Percentiles rank a stretch among this genome's conserved stretches.
Conservation (phyloP, 176 grass and related monocot species). For the Ampelocalamus luodianensis region DNA sequence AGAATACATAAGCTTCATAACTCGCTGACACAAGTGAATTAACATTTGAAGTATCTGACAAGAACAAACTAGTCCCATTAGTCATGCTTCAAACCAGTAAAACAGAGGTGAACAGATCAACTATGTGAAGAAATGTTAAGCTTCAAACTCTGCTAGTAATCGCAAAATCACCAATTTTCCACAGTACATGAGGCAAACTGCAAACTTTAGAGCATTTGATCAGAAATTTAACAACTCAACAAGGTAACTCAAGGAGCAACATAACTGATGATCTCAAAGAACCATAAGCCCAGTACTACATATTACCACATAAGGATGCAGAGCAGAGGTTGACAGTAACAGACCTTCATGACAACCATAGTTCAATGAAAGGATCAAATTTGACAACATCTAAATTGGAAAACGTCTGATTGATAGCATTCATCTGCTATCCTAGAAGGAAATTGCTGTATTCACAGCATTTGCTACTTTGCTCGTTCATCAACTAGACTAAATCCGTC, state of each 20-base stretch:
- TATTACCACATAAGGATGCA: constrained; percentile 16
- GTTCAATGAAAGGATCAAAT: constrained; percentile 15
- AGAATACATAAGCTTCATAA: too few species aligned
- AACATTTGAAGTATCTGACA: too few species aligned
- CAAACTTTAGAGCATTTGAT: not conserved
- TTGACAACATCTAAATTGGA: not conserved
- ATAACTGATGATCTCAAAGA: constrained; percentile 1
- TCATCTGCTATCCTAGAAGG: not conserved
- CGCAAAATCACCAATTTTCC: not conserved
- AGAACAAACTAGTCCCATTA: not conserved
- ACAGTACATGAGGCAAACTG: not conserved
- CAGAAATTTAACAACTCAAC: not conserved
- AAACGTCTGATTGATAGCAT: constrained; percentile 1
- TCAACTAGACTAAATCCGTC: not conserved
- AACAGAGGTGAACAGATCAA: not conserved
- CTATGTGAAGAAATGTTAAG: not conserved
- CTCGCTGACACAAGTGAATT: not conserved
- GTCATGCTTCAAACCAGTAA: not conserved
- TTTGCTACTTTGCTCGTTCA: not conserved
- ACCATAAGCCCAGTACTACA: not conserved
- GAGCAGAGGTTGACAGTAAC: not conserved
- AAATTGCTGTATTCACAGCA: not conserved
- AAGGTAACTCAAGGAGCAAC: not conserved
- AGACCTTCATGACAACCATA: not conserved
- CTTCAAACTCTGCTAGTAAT: not conserved